Evolutionary conservation across 2,329 filamentous ascomycete species (phyloP).

Genomic region (Colletotrichum karsti): DNA sequence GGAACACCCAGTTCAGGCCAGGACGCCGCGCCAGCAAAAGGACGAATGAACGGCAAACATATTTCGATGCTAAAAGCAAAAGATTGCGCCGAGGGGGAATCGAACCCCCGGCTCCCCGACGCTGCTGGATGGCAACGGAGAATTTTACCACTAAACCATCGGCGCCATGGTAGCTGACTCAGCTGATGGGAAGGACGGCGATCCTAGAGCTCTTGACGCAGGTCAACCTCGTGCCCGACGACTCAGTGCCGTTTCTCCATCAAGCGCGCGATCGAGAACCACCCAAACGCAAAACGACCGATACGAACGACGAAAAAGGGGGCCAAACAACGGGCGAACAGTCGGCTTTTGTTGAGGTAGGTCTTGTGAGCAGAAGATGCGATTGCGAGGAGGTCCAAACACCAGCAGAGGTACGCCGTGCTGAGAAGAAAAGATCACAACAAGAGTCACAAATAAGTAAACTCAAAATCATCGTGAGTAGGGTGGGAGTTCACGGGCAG

Average conservation of each 20-base stretch:
- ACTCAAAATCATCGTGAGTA: too few species aligned
- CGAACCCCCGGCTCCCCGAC: constrained; percentile 28
- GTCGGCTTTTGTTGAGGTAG: too few species aligned
- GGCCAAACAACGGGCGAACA: too few species aligned
- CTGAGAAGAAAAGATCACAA: too few species aligned
- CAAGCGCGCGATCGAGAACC: not conserved
- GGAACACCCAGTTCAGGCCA: too few species aligned
- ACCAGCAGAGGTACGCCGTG: too few species aligned
- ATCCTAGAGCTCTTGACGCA: not conserved
- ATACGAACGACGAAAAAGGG: too few species aligned
- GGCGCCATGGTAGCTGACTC: not conserved
- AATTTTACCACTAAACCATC: constrained; percentile 31
- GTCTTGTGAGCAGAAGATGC: too few species aligned
- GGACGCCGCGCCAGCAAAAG: not conserved
- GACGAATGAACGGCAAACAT: not conserved
- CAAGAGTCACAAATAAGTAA: too few species aligned
- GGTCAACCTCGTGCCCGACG: not conserved
- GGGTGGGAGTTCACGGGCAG: too few species aligned
- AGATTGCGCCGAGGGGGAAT: constrained; percentile 19
- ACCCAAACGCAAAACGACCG: not conserved
- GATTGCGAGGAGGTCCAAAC: too few species aligned
- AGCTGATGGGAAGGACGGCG: rapidly evolving
- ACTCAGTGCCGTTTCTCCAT: too few species aligned
- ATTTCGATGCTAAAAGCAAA: not conserved
- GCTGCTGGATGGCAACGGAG: constrained; percentile 27